A percentile compares a stretch with the other conserved stretches of the same genome.
phyloP scores from a whole-genome alignment of 345 rosid species.

The Rhodomyrtus tomentosa region DNA sequence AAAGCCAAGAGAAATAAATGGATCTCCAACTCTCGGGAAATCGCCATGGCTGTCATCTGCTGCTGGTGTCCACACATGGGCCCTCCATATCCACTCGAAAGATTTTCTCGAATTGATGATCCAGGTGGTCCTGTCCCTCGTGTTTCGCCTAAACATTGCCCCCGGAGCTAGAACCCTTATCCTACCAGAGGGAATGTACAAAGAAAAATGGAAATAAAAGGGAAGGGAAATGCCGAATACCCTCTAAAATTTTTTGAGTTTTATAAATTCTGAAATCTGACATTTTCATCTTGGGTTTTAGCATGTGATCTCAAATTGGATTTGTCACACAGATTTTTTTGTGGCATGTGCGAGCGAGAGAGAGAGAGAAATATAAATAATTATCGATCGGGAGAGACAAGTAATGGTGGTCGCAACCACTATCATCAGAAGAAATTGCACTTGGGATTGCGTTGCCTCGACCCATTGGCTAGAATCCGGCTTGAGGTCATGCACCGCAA shows the following conservation, averaged over 20 bases:
- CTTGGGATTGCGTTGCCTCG: not conserved
- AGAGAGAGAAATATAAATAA: not conserved
- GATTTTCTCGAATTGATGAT: not conserved
- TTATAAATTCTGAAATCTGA: not conserved
- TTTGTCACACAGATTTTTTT: not conserved
- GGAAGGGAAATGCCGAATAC: not conserved
- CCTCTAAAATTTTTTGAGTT: too few relatives aligned
- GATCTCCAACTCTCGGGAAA: not conserved
- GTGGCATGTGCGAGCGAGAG: not conserved
- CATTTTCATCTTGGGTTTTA: not conserved
- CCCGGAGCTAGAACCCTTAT: not conserved
- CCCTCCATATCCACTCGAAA: not conserved
- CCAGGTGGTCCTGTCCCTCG: not conserved
- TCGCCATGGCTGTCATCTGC: not conserved
- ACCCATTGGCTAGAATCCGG: not conserved
- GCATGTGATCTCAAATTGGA: not conserved
- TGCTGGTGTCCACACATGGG: not conserved
- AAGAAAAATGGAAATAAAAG: not conserved
- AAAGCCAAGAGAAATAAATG: not conserved
- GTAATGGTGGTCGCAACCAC: not conserved
- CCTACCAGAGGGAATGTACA: not conserved
- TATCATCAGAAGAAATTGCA: not conserved
- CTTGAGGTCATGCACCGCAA: not conserved
- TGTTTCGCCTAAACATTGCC: not conserved
- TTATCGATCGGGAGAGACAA: not conserved